Evolutionary conservation across 805 yeast species (phyloP), one percentile per base, ranked within the genome.

Genomic region (Saturnispora zaruensis): DNA sequence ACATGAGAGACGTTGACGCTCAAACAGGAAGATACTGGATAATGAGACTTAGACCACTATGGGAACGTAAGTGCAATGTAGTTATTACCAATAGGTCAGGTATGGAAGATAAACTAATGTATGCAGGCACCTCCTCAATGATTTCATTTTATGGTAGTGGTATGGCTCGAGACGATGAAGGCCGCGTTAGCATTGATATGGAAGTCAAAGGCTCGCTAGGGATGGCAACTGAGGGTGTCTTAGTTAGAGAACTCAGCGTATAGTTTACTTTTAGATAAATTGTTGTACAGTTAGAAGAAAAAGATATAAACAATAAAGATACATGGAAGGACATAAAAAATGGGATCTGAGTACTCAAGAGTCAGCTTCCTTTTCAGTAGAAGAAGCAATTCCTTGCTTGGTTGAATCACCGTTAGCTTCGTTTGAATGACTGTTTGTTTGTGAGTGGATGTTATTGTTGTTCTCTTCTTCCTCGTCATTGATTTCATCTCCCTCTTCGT

Each of bases 51-150:
- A 51, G 53, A 26, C 69, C 69, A 7, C 47, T 64, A 7, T 63
- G 51, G 50, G 48, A 53, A 3, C 55, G 54, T 6, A 49, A 57
- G 46, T 49, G 57, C 49, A 11, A 65, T 58, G 73, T 83, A 11
- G 75, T 83, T 0, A 60, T 80, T 5, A 79, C 88, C 57, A 88
- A 89, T 61, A 70, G 97, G 54, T 68, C 78, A 8, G 97, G 97
- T 0, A 68, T 82, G n/a, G 96, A 89, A 61, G 81, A 72, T 44
- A 77, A 74, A 38, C 75, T 80, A 1, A 64, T 79, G 54, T 87
- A 83, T 54, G 88, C 82, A 1, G 91, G 95, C 4, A 74, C 86
- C 1, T 70, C 79, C 3, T 71, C 75, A 21, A 77, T 87, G 3
- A 63, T 77, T 41, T 74, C 76, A 53, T 83, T 84, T 56, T 72